These are phyloP conservation scores for Colletotrichum sp. DNA, from an alignment of 2,329 filamentous ascomycete species.

Conservation along the genomic window DNA sequence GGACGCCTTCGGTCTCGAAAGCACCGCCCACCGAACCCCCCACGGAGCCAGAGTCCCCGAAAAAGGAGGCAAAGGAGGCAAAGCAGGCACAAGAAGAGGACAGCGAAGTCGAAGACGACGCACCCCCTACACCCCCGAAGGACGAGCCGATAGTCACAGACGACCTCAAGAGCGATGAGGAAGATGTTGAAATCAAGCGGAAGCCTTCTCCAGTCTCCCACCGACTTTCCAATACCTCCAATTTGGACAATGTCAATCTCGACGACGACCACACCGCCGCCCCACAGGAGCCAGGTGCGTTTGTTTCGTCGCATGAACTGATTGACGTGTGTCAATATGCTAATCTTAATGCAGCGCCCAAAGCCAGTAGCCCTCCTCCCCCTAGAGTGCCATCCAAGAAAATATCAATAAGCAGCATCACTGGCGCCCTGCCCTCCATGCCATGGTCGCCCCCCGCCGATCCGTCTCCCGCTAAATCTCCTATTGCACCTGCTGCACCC, in stretches of 20 bases:
- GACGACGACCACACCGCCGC: conserved; percentile 57
- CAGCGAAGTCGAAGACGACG: conserved; percentile 31
- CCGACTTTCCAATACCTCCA: conserved; percentile 51
- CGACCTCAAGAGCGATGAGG: conserved; percentile 17
- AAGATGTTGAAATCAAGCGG: conserved; percentile 28
- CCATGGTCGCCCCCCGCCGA: conserved; percentile 70
- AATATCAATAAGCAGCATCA: conserved; percentile 72
- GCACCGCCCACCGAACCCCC: conserved; percentile 27
- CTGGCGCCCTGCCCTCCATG: conserved; percentile 73
- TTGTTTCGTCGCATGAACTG: conserved; percentile 16
- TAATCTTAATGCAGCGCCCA: conserved; percentile 19
- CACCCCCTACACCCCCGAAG: background rate
- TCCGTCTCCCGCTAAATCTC: conserved; percentile 52
- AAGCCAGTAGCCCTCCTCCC: conserved; percentile 33
- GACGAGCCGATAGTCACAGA: conserved; percentile 13
- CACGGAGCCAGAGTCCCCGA: conserved; percentile 18
- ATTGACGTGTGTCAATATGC: conserved; percentile 16
- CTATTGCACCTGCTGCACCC: conserved; percentile 36
- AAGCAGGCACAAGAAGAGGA: conserved; percentile 20
- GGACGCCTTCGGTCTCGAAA: conserved; percentile 43
- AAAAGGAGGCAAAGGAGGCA: conserved; percentile 22
- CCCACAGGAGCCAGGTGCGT: conserved; percentile 37
- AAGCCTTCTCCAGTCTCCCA: conserved; percentile 45
- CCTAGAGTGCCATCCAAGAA: conserved; percentile 55
- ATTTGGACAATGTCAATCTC: conserved; percentile 69